Percentiles rank a stretch among this genome's conserved stretches.
Evolutionary conservation across 345 rosid genomes (phyloP).

Genomic region (Hibiscus syriacus): DNA sequence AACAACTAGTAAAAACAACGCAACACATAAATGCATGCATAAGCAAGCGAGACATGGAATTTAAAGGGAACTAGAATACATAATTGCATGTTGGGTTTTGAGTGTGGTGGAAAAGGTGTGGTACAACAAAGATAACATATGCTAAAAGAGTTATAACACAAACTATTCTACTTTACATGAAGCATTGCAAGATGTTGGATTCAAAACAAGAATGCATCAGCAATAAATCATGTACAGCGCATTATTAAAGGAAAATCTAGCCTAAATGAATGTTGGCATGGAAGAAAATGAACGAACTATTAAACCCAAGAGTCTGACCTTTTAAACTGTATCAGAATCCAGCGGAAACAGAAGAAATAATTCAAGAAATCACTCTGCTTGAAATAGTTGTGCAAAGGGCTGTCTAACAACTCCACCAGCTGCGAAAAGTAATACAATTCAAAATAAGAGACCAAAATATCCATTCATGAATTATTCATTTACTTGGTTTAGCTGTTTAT

Average conservation of each 20-base stretch:
- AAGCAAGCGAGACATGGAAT: not conserved
- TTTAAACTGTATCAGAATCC: constrained; percentile 92
- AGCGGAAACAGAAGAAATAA: constrained; percentile 99
- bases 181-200: not conserved
- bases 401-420: constrained; percentile 90
- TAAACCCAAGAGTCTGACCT: constrained; percentile 40
- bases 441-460: constrained; percentile 14
- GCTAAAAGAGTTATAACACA: not conserved
- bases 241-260: not conserved
- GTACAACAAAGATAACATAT: no score
- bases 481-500: not conserved
- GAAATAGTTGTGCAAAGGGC: constrained; percentile 83
- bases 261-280: not conserved
- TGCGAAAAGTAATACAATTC: constrained; percentile 28
- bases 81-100: not conserved
- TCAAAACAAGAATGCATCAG: not conserved
- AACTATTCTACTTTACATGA: not conserved
- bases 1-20: not conserved
- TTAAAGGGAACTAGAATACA: not conserved
- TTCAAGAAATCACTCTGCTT: constrained; percentile 95
- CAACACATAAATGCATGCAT: not conserved
- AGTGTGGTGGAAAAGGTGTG: not conserved
- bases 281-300: not conserved
- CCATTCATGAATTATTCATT: not conserved
- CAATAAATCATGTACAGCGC: not conserved